phyloP scores from a whole-genome alignment of 257 asterid species.

The Fraxinus pennsylvanica region DNA sequence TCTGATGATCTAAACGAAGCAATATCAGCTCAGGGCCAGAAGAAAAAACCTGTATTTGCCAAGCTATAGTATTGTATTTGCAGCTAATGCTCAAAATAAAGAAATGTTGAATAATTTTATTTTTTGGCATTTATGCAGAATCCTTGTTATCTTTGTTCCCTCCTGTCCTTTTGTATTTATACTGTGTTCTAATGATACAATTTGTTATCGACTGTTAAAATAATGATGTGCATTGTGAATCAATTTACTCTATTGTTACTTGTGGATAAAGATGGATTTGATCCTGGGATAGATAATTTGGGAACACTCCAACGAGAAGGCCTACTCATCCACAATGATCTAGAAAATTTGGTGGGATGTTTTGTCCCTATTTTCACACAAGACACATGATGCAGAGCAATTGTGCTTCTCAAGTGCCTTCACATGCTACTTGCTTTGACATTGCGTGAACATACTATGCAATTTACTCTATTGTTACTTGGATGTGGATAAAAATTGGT shows the following conservation, averaged over 20 bases:
- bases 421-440: too few species aligned
- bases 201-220: neutral
- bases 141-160: neutral
- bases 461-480: too few species aligned
- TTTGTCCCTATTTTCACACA: neutral
- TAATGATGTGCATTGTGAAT: neutral
- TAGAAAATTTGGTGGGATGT: neutral
- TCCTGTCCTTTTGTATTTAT: neutral
- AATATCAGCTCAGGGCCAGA: slow-evolving; percentile 54
- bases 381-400: neutral
- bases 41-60: slow-evolving; percentile 63
- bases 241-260: too few species aligned
- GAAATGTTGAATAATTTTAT: neutral
- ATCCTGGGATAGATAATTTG: too few species aligned
- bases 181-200: neutral
- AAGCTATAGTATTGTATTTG: slow-evolving; percentile 42
- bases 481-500: too few species aligned
- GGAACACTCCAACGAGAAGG: too few species aligned
- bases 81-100: neutral
- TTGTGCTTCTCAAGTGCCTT: neutral
- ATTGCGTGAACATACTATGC: too few species aligned
- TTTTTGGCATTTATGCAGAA: neutral
- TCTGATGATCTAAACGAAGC: slow-evolving; percentile 72
- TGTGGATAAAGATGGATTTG: too few species aligned
- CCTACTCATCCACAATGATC: neutral